Base-by-base conservation (phyloP, 108 stramenopile genomes). In the Skeletonema grethae region DNA sequence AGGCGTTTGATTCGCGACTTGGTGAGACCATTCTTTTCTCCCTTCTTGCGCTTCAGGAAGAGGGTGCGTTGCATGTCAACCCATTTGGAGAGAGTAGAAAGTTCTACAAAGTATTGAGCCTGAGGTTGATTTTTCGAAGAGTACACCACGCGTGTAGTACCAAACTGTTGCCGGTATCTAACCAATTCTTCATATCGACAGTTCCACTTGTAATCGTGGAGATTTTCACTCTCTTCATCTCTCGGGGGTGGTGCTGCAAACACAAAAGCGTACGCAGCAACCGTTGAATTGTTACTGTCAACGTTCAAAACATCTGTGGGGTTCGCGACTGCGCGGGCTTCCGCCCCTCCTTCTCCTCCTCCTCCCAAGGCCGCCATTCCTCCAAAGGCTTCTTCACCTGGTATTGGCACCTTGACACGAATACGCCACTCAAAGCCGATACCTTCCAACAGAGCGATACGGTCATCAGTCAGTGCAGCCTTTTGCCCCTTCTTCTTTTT, bases 351-450 rank as follows among this genome's bases (percentile, higher is more conserved):
- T n/a, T 4, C n/a, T 69, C 41, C 41, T 20, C 34, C n/a, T 69
- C 41, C 41, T 20, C 34, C 30, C 10, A n/a, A 2, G 41, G 41
- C 41, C 10, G 4, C 41, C 41, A n/a, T 9, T 9, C 36, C 57
- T 4, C 35, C 24, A 20, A 11, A 59, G 48, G 41, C 30, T 29
- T 59, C 38, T n/a, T 41, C 28, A 60, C 13, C n/a, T 30, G 2
- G 43, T 11, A 45, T 1, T 7, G 45, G 60, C 25, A 61, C 30
- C 39, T 60, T 45, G 20, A 41, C 57, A 46, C 69, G 59, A 31
- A 70, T 29, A 34, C 24, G 41, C 75, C 75, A 76, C 28, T 69
- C 75, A 53, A 76, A 76, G 11, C 75, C 70, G 29, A 76, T 76
- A 48, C 35, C 31, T 12, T 76, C 70, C 7, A 76, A 63, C 36